Conservation (phyloP, 2,329 filamentous ascomycete species). For the Paecilomyces variotii region DNA sequence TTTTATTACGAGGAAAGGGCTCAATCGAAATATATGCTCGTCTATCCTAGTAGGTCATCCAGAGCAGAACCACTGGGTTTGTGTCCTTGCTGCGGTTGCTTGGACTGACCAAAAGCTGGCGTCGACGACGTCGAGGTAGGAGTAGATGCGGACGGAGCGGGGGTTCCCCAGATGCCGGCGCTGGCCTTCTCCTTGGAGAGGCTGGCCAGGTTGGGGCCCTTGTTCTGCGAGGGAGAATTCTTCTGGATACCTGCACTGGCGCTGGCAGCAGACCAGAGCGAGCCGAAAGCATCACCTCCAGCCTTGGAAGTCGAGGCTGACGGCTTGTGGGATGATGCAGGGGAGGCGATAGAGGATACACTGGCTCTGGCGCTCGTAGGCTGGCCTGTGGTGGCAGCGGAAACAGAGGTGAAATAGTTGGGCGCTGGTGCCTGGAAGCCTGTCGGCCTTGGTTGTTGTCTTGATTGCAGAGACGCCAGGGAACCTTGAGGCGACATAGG, state of each 20-base stretch:
- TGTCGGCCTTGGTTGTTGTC: constrained; percentile 46
- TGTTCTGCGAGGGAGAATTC: constrained; percentile 48
- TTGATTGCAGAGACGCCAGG: constrained; percentile 33
- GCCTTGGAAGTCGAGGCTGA: constrained; percentile 37
- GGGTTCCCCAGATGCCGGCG: constrained; percentile 85
- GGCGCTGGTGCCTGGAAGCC: constrained; percentile 71
- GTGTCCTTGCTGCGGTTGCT: constrained; percentile 19
- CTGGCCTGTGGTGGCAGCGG: constrained; percentile 23
- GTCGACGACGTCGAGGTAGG: constrained; percentile 42
- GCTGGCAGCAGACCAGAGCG: constrained; percentile 64
- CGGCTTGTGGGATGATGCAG: constrained; percentile 43
- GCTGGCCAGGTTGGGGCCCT: constrained; percentile 77
- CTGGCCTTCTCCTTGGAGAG: constrained; percentile 97
- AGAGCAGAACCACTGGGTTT: constrained; percentile 30
- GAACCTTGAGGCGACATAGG: constrained; percentile 33
- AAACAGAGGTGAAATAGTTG: constrained; percentile 90
- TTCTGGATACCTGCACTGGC: constrained; percentile 71
- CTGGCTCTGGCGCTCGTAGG: constrained; percentile 23
- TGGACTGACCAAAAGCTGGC: constrained; percentile 22
- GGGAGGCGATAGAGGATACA: constrained; percentile 30
- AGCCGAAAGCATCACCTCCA: constrained; percentile 81
- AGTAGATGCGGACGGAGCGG: constrained; percentile 47
- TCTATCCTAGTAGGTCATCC: constrained; percentile 34
- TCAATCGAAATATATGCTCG: neutral
- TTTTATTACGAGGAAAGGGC: neutral